Percentiles rank a stretch among this genome's conserved stretches.
Evolutionary conservation across 495 filamentous ascomycete species (phyloP).

Genomic region (Sabuloglossum arenarium): DNA sequence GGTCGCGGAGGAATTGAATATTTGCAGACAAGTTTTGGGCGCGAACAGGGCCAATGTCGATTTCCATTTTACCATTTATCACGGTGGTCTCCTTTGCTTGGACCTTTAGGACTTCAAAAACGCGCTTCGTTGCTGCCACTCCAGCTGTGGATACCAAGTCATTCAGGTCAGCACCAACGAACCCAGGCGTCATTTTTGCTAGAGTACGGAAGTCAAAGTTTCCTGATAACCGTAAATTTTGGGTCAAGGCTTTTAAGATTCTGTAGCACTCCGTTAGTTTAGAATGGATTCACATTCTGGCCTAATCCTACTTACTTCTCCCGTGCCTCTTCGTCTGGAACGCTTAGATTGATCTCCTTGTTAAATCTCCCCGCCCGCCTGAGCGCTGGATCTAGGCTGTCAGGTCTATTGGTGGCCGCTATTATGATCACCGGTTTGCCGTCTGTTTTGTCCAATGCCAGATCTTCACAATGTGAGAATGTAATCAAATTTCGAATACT

Average conservation of each 20-base stretch:
- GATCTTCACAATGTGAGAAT: constrained; percentile 18
- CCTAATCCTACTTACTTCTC: constrained; percentile 29
- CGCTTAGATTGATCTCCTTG: constrained; percentile 87
- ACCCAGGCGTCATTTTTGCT: constrained; percentile 80
- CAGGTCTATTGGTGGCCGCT: constrained; percentile 83
- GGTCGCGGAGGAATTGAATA: constrained; percentile 19
- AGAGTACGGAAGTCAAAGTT: constrained; percentile 62
- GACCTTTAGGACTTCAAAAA: constrained; percentile 24
- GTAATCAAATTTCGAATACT: not conserved
- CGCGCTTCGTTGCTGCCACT: constrained; percentile 38
- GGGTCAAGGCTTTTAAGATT: constrained; percentile 60
- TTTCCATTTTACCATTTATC: not conserved
- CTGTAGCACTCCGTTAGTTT: not conserved
- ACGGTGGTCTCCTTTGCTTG: not conserved
- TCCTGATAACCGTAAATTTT: constrained; percentile 41
- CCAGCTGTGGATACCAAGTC: constrained; percentile 58
- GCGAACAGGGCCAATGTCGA: not conserved
- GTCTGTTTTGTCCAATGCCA: constrained; percentile 59
- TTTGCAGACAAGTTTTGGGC: not conserved
- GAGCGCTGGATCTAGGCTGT: constrained; percentile 72
- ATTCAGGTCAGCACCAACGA: constrained; percentile 86
- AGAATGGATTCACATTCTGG: not conserved
- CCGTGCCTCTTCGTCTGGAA: constrained; percentile 66
- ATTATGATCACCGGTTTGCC: constrained; percentile 86
- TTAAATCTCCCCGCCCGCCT: constrained; percentile 75